Conservation (phyloP, 2,329 filamentous ascomycete genomes). For the Dactylellina parvicollis region DNA sequence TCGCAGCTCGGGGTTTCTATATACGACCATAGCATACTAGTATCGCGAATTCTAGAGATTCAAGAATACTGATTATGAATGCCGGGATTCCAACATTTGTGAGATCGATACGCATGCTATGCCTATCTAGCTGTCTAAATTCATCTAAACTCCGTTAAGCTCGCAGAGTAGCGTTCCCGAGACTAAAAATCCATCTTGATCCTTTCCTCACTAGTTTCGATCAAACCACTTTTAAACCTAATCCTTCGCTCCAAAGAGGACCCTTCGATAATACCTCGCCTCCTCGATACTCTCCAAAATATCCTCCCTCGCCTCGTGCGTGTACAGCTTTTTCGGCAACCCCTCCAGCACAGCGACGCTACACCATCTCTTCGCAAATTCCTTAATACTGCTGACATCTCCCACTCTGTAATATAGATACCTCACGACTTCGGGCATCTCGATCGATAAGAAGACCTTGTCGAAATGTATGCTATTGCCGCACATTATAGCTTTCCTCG, state of each 20-base stretch:
- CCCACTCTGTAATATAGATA: constrained; percentile 89
- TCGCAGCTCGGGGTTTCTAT: too few species aligned
- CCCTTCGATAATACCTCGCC: constrained; percentile 80
- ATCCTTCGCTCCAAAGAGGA: constrained; percentile 68
- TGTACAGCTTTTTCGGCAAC: constrained; percentile 76
- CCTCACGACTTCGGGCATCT: constrained; percentile 76
- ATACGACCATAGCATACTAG: too few species aligned
- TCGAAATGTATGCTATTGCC: constrained; percentile 96
- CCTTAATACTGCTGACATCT: constrained; percentile 92
- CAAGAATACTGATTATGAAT: too few species aligned
- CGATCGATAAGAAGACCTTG: constrained; percentile 77
- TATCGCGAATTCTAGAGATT: too few species aligned
- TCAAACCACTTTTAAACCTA: too few species aligned
- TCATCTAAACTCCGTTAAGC: too few species aligned
- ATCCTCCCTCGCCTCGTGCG: constrained; percentile 86
- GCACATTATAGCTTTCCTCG: constrained; percentile 76
- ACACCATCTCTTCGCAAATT: constrained; percentile 85
- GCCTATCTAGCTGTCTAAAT: too few species aligned
- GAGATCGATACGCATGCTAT: too few species aligned
- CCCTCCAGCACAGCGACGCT: constrained; percentile 69
- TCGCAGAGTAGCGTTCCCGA: too few species aligned
- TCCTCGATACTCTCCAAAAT: constrained; percentile 96
- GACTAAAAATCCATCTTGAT: too few species aligned
- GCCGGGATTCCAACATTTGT: too few species aligned
- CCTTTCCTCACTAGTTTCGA: too few species aligned